Evolutionary conservation across 805 yeast genomes (phyloP).

Genomic region (Ogataea pini): DNA sequence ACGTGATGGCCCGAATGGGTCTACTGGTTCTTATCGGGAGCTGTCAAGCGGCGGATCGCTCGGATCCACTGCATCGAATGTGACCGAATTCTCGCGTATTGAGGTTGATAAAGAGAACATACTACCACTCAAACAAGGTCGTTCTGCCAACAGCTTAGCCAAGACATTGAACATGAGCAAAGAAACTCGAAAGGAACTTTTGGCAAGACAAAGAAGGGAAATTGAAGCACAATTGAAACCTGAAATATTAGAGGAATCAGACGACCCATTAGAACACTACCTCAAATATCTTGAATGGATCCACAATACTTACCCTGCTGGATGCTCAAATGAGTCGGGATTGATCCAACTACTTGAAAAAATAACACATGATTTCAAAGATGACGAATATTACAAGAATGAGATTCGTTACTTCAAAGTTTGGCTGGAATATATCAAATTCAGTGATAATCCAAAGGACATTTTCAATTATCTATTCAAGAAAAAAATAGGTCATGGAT

Average conservation of each 20-base stretch:
- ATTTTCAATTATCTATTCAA: conserved; percentile 69
- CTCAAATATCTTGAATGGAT: conserved; percentile 79
- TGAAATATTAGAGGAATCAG: conserved; percentile 54
- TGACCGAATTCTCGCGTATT: conserved; percentile 36
- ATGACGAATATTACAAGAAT: conserved; percentile 66
- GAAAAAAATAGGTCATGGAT: conserved; percentile 64
- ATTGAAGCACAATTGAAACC: conserved; percentile 52
- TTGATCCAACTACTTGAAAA: conserved; percentile 64
- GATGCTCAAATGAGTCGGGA: conserved; percentile 60
- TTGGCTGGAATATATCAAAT: conserved; percentile 78
- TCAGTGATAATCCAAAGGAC: conserved; percentile 68
- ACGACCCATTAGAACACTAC: conserved; percentile 81
- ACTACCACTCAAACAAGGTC: conserved; percentile 62
- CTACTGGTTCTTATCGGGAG: background rate
- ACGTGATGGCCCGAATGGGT: background rate
- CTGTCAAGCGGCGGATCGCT: conserved; percentile 11
- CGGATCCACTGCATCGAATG: conserved; percentile 9
- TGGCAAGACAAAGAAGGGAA: conserved; percentile 39
- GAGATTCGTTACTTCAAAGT: conserved; percentile 78
- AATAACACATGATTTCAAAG: conserved; percentile 69
- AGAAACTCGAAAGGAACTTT: conserved; percentile 13
- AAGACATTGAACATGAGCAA: conserved; percentile 39
- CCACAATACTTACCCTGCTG: conserved; percentile 61
- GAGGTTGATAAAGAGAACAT: conserved; percentile 79
- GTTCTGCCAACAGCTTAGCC: conserved; percentile 62